A percentile compares a stretch with the other conserved stretches of the same genome.
Conservation (phyloP, 2,329 filamentous ascomycete species). For the Fusarium chlamydosporum region DNA sequence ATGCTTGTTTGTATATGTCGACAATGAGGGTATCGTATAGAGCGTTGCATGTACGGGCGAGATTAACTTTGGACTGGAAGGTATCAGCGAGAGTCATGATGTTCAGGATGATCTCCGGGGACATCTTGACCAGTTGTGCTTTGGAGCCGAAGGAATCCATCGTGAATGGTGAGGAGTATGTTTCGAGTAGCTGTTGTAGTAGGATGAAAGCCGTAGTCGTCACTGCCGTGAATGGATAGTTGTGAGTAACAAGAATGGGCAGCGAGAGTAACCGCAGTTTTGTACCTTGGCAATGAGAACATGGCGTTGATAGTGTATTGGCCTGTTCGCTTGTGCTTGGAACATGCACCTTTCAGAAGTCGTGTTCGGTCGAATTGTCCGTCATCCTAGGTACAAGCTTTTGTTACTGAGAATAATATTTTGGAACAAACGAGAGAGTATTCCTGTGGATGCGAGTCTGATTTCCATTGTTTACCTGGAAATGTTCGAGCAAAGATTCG, state of each 20-base stretch:
- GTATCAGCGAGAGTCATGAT: neutral
- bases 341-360: neutral
- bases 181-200: neutral
- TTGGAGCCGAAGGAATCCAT: neutral
- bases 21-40: neutral
- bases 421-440: neutral
- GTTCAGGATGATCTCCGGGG: neutral
- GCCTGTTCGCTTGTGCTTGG: neutral
- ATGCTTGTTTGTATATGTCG: constrained; percentile 2
- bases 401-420: rapidly evolving
- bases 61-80: neutral
- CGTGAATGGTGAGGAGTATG: neutral
- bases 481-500: too few species aligned
- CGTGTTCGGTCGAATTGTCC: neutral
- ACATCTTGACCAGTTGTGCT: neutral
- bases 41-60: neutral
- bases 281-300: neutral
- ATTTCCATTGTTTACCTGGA: too few species aligned
- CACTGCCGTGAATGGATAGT: rapidly evolving
- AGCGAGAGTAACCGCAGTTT: rapidly evolving
- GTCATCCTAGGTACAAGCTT: neutral
- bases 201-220: too few species aligned
- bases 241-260: rapidly evolving
- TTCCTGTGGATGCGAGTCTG: too few species aligned
- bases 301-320: neutral